These are phyloP conservation scores for Quercus variabilis DNA, from an alignment of 306 rosid genomes.

Conservation along the genomic window DNA sequence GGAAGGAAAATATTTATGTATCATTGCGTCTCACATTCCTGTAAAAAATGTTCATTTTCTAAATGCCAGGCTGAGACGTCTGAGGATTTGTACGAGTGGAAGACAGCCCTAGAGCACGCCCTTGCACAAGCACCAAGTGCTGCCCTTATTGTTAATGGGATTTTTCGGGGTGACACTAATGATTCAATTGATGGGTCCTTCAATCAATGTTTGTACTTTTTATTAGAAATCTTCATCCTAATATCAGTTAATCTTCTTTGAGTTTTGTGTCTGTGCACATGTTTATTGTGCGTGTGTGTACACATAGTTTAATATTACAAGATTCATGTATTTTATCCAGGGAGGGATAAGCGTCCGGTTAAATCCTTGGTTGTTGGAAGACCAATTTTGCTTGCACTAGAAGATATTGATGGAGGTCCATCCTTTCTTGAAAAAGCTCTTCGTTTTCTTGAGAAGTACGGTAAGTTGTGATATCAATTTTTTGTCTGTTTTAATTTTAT, in stretches of 20 bases:
- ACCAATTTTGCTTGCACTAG: conserved; percentile 93
- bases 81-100: conserved; percentile 94
- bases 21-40: conserved; percentile 7
- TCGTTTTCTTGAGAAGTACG: conserved; percentile 79
- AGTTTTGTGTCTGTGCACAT: neutral
- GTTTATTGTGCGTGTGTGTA: neutral
- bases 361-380: conserved; percentile 98
- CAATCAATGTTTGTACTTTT: conserved; percentile 75
- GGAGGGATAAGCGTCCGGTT: conserved; percentile 93
- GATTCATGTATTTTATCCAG: conserved; percentile 35
- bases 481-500: neutral
- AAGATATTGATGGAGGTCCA: conserved; percentile 99
- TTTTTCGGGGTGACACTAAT: conserved; percentile 72
- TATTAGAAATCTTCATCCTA: conserved; percentile 11
- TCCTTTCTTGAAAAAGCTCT: conserved; percentile 98
- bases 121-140: conserved; percentile 99
- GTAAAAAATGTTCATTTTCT: neutral
- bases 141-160: conserved; percentile 96
- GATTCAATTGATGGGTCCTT: conserved; percentile 90
- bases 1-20: neutral
- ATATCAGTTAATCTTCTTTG: conserved; percentile 12
- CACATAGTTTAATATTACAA: neutral
- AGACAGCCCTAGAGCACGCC: conserved; percentile 93
- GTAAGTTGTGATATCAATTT: conserved; percentile 44
- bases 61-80: conserved; percentile 88